Percentiles rank a stretch among this genome's conserved stretches.
phyloP scores from a whole-genome alignment of 306 rosid genomes.

The Arachis stenosperma region DNA sequence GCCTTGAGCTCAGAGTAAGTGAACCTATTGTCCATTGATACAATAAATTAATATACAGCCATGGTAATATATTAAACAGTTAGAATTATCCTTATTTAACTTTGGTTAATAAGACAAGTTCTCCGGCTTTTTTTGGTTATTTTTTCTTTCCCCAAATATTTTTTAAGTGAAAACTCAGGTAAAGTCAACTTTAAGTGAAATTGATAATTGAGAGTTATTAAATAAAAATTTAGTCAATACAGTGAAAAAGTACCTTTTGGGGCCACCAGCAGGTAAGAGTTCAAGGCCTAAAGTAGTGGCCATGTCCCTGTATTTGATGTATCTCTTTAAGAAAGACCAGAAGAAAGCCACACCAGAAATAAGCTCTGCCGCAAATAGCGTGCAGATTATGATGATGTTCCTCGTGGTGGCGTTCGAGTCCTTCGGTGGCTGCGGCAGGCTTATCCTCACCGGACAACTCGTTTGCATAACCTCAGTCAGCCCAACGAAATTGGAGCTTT shows the following conservation, averaged over 20 bases:
- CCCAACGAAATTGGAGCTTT: constrained; percentile 60
- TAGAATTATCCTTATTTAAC: too few species aligned
- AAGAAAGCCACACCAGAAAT: constrained; percentile 75
- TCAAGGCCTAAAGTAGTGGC: constrained; percentile 89
- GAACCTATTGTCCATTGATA: constrained; percentile 31
- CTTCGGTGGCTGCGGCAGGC: constrained; percentile 67
- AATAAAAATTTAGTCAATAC: too few species aligned
- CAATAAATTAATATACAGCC: too few species aligned
- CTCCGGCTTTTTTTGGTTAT: too few species aligned
- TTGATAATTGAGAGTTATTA: too few species aligned
- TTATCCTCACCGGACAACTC: constrained; percentile 72
- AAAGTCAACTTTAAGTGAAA: too few species aligned
- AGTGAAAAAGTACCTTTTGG: constrained; percentile 43
- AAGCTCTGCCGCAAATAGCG: constrained; percentile 74
- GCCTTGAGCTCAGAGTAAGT: constrained; percentile 71
- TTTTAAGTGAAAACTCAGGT: too few species aligned
- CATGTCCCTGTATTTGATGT: constrained; percentile 88
- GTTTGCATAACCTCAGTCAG: constrained; percentile 69
- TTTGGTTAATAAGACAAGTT: too few species aligned
- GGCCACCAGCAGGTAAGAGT: constrained; percentile 92
- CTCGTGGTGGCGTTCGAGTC: constrained; percentile 66
- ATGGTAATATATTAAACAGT: too few species aligned
- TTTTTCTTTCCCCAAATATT: too few species aligned
- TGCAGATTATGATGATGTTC: constrained; percentile 66
- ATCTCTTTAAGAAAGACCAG: constrained; percentile 81